Evolutionary conservation across 2,329 filamentous ascomycete species (phyloP).

Genomic region (Penicillium occitanis): DNA sequence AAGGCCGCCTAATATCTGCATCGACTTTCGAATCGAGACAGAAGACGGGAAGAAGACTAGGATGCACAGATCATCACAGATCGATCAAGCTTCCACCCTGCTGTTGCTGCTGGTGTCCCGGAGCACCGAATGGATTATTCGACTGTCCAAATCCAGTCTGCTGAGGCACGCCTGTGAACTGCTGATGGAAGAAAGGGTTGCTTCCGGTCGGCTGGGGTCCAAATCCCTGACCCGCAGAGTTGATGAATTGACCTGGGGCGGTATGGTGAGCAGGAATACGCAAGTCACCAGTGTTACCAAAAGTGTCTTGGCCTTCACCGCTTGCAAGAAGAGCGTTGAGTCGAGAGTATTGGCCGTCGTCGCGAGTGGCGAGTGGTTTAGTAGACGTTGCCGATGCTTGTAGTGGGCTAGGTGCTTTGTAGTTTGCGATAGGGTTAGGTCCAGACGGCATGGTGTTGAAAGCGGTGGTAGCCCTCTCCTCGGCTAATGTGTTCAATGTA

Average conservation of each 20-base stretch:
- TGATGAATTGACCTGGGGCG: constrained; percentile 92
- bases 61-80: constrained; percentile 39
- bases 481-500: constrained; percentile 71
- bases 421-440: constrained; percentile 40
- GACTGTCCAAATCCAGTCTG: constrained; percentile 48
- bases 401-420: constrained; percentile 28
- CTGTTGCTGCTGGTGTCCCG: constrained; percentile 45
- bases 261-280: constrained; percentile 97
- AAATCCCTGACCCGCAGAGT: constrained; percentile 83
- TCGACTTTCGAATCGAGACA: neutral
- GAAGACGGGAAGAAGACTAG: no score
- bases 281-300: constrained; percentile 93
- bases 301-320: constrained; percentile 94
- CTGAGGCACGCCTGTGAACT: constrained; percentile 69
- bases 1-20: neutral
- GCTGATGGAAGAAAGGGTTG: constrained; percentile 85
- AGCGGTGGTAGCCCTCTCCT: constrained; percentile 74
- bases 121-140: constrained; percentile 57
- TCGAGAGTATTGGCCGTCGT: constrained; percentile 63
- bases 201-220: constrained; percentile 69
- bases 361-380: constrained; percentile 30
- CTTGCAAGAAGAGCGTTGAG: constrained; percentile 83
- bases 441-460: constrained; percentile 53
- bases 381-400: constrained; percentile 33
- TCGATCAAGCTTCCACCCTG: constrained; percentile 62